Percentiles rank a stretch among this genome's conserved stretches.
These are phyloP conservation scores for Quercus dentata DNA, from an alignment of 306 rosid species.

Conservation along the genomic window DNA sequence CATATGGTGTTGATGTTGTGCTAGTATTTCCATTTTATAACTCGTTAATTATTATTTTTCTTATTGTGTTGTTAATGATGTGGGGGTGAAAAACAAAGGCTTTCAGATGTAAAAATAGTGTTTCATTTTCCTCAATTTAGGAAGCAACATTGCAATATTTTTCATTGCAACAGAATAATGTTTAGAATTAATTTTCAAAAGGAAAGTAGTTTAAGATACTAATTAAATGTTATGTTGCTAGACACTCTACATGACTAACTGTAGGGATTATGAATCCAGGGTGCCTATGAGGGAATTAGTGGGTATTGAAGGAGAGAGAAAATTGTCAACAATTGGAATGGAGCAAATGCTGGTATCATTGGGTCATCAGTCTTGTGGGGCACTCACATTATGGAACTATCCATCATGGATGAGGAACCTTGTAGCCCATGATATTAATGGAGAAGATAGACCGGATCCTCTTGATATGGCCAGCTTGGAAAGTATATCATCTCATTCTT, in stretches of 20 bases:
- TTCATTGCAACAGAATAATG: neutral
- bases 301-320: slow-evolving; percentile 64
- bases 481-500: slow-evolving; percentile 31
- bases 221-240: neutral
- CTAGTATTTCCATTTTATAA: too few species aligned
- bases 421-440: slow-evolving; percentile 57
- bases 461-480: slow-evolving; percentile 73
- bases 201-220: neutral
- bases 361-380: slow-evolving; percentile 80
- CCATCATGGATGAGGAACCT: slow-evolving; percentile 75
- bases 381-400: slow-evolving; percentile 58
- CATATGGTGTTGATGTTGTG: too few species aligned
- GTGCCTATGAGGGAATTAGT: slow-evolving; percentile 56
- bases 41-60: too few species aligned
- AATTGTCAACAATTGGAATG: slow-evolving; percentile 53
- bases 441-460: slow-evolving; percentile 68
- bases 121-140: neutral
- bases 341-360: slow-evolving; percentile 59
- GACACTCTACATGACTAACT: neutral
- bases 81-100: too few species aligned
- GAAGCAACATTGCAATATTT: neutral
- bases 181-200: neutral
- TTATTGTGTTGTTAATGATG: too few species aligned
- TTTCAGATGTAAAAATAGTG: too few species aligned
- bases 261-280: slow-evolving; percentile 23